Base-by-base conservation (phyloP, 352 stramenopile genomes). In the Globisporangium nodosum region DNA sequence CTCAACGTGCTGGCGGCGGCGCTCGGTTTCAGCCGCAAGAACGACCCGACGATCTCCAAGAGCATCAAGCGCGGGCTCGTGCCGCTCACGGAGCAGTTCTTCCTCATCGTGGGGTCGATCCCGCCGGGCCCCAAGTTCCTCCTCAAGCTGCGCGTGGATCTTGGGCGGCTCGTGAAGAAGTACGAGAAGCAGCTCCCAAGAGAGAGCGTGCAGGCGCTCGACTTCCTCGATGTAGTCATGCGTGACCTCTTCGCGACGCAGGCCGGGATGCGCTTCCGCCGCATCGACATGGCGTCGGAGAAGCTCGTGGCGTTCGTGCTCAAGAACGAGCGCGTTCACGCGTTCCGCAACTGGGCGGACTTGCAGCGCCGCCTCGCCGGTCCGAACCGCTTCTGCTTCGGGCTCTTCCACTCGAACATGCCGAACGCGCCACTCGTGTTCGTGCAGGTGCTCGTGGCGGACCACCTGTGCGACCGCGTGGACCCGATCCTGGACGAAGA, bases 331-430 rank as follows among this genome's bases (percentile, higher is more conserved):
- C 77, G 85, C 16, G 85, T 94, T 42, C 85, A 94, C 46, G 51
- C 74, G 42, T 68, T 94, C 56, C 78, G 79, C 50, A 71, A 67
- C 50, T 94, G 79, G 81, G 54, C 61, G 12, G 85, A 94, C 64
- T 54, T 94, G 16, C 62, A 78, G 40, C 78, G 76, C 3, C 78
- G 85, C 8, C 73, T 94, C 39, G 66, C 57, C 1, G 82, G 85
- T 4, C 74, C 70, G 4, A 85, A 90, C 48, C 77, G 85, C 20
- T 88, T 81, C 53, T 88, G 78, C 66, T 94, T 86, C 57, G 85
- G 85, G 1, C 70, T 94, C n/a, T 94, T 94, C 54, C 83, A 94
- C 58, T 66, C 83, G 27, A 80, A 92, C 45, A 89, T 94, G 76
- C 72, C 80, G 2, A 69, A 73, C 20, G 69, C 76, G 1, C 85